phyloP scores from a whole-genome alignment of 345 rosid genomes.

The Barbarea vulgaris region DNA sequence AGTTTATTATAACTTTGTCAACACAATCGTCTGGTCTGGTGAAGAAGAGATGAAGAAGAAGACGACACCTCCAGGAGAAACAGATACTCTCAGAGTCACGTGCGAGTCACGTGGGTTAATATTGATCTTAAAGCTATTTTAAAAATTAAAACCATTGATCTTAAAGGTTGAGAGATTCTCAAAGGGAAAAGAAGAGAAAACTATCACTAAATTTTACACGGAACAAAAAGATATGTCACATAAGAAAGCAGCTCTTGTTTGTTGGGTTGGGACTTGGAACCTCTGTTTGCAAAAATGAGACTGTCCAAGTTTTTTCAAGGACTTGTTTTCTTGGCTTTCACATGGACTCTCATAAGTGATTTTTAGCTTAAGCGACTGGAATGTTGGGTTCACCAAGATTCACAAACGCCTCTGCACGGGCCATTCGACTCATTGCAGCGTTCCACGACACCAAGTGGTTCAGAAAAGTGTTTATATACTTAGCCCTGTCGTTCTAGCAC shows the following conservation, averaged over 20 bases:
- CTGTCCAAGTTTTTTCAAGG: not conserved
- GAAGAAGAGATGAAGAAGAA: too few species aligned
- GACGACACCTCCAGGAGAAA: not conserved
- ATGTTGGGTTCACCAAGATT: constrained; percentile 86
- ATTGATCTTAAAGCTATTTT: too few species aligned
- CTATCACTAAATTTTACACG: not conserved
- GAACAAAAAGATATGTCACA: constrained; percentile 26
- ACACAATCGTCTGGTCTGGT: not conserved
- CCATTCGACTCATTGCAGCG: constrained; percentile 69
- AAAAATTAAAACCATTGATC: too few species aligned
- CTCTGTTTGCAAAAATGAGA: constrained; percentile 34
- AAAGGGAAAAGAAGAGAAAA: not conserved
- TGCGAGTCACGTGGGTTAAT: not conserved
- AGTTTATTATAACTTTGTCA: not conserved
- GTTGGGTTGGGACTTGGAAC: not conserved
- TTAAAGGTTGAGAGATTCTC: not conserved
- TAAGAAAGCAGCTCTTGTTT: constrained; percentile 19
- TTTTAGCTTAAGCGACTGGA: constrained; percentile 58
- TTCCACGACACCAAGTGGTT: constrained; percentile 92
- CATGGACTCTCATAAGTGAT: constrained; percentile 16
- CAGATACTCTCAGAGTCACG: not conserved
- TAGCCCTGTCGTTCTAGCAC: constrained; percentile 70
- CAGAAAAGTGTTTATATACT: constrained; percentile 69
- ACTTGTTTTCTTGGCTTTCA: not conserved
- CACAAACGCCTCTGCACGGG: constrained; percentile 87